Percentiles rank a stretch among this genome's conserved stretches.
Conservation (phyloP, 305 asterid species). For the Lippia alba region DNA sequence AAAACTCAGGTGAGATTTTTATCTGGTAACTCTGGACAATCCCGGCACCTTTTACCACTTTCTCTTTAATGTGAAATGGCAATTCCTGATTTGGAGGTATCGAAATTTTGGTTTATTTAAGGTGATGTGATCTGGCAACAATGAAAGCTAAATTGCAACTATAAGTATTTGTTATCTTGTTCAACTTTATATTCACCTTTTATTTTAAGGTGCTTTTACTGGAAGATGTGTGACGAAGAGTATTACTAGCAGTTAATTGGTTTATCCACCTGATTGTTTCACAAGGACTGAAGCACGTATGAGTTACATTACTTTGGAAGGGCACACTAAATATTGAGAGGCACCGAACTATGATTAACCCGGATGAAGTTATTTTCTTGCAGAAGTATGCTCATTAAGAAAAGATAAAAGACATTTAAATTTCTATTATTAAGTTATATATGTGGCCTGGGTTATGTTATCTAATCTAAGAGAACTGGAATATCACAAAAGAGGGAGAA, state of each 20-base stretch:
- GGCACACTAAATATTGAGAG: neutral
- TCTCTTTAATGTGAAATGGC: neutral
- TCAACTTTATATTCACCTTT: neutral
- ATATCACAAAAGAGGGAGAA: neutral
- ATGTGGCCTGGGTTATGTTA: neutral
- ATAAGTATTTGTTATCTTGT: neutral
- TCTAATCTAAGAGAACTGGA: neutral
- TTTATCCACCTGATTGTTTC: constrained; percentile 3
- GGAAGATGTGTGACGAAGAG: constrained; percentile 1
- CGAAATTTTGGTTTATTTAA: neutral
- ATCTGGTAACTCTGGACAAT: constrained; percentile 29
- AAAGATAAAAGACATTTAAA: neutral
- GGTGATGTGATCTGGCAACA: neutral
- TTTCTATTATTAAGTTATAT: neutral
- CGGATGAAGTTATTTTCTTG: neutral
- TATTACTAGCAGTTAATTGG: neutral
- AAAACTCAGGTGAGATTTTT: constrained; percentile 69
- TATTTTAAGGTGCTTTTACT: neutral
- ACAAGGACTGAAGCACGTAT: neutral
- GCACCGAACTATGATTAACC: too few relatives aligned
- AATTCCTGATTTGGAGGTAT: neutral
- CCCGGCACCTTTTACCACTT: constrained; percentile 5
- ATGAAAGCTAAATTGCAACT: neutral
- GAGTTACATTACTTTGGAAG: neutral
- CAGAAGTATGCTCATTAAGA: neutral